Percentiles rank a stretch among this genome's conserved stretches.
Conservation (phyloP, 2,329 filamentous ascomycete genomes). For the Paracamarosporium sp. region DNA sequence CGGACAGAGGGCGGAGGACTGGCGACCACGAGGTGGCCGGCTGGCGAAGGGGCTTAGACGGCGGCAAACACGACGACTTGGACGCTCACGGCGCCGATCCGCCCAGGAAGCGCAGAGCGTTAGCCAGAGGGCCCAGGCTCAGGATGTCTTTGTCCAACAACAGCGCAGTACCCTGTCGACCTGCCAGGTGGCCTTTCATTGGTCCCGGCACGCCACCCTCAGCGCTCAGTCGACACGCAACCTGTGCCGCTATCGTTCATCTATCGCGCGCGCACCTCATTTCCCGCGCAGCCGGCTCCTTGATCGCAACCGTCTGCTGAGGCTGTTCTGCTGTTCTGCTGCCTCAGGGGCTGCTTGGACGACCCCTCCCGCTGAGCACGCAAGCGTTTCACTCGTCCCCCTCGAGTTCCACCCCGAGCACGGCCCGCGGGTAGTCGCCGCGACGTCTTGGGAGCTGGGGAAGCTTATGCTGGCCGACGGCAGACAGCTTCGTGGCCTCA, state of each 20-base stretch:
- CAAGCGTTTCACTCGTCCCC: slow-evolving; percentile 35
- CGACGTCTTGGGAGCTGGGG: slow-evolving; percentile 31
- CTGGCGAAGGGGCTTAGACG: no score
- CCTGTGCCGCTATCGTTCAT: slow-evolving; percentile 29
- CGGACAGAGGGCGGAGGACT: no score
- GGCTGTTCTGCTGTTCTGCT: no score
- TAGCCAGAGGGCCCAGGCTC: slow-evolving; percentile 1
- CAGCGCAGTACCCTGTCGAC: slow-evolving; percentile 1
- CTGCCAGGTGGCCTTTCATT: slow-evolving; percentile 36
- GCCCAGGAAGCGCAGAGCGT: neutral
- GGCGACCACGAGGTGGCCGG: no score
- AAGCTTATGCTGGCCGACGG: slow-evolving; percentile 36
- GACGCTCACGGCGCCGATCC: slow-evolving; percentile 10
- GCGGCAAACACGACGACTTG: neutral
- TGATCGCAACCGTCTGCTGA: slow-evolving; percentile 11
- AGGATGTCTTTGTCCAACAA: neutral
- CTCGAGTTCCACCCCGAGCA: slow-evolving; percentile 26
- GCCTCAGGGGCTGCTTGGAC: slow-evolving; percentile 32
- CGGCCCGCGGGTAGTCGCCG: slow-evolving; percentile 34
- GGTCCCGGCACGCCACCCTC: slow-evolving; percentile 8
- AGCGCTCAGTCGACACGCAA: slow-evolving; percentile 7
- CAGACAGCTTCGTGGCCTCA: slow-evolving; percentile 33
- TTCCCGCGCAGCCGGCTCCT: slow-evolving; percentile 9
- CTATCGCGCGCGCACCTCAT: slow-evolving; percentile 14
- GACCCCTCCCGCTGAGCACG: slow-evolving; percentile 30